phyloP scores from a whole-genome alignment of 148 eudicot species.

The Vaccinium vitisidaea region DNA sequence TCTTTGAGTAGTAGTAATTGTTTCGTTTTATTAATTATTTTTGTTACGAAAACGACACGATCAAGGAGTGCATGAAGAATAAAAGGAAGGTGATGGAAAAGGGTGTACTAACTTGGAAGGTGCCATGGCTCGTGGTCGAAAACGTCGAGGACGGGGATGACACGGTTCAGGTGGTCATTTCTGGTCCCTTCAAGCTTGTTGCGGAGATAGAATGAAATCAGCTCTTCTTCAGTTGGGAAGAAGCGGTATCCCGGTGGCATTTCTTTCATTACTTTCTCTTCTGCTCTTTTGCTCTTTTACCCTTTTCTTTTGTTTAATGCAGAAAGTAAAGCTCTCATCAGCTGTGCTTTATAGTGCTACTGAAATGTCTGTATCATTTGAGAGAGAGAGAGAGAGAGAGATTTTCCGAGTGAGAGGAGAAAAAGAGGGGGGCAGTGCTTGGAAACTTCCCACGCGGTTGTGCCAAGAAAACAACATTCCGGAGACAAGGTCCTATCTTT shows the following conservation, averaged over 20 bases:
- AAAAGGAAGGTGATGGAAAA: background rate
- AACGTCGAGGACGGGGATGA: slow-evolving; percentile 37
- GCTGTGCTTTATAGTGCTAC: background rate
- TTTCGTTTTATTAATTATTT: too few relatives aligned
- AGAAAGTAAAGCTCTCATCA: background rate
- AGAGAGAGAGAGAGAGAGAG: background rate
- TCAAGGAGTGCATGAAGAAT: background rate
- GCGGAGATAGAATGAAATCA: slow-evolving; percentile 38
- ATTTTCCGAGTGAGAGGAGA: slow-evolving; percentile 21
- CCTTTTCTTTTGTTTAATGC: background rate
- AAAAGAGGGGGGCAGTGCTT: background rate
- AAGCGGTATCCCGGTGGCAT: slow-evolving; percentile 37
- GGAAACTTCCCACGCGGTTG: slow-evolving; percentile 25
- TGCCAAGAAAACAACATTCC: too few relatives aligned
- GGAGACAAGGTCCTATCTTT: background rate
- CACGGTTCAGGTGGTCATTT: slow-evolving; percentile 19
- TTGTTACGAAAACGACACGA: too few relatives aligned
- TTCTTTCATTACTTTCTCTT: slow-evolving; percentile 11
- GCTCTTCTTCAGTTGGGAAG: slow-evolving; percentile 49
- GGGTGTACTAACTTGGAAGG: slow-evolving; percentile 23
- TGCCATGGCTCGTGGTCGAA: slow-evolving; percentile 36
- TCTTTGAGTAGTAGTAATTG: too few relatives aligned
- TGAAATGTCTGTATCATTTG: background rate
- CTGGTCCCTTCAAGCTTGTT: slow-evolving; percentile 24
- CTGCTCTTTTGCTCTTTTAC: background rate